Conservation (phyloP, 2,329 filamentous ascomycete species). For the Phialocephala subalpina region DNA sequence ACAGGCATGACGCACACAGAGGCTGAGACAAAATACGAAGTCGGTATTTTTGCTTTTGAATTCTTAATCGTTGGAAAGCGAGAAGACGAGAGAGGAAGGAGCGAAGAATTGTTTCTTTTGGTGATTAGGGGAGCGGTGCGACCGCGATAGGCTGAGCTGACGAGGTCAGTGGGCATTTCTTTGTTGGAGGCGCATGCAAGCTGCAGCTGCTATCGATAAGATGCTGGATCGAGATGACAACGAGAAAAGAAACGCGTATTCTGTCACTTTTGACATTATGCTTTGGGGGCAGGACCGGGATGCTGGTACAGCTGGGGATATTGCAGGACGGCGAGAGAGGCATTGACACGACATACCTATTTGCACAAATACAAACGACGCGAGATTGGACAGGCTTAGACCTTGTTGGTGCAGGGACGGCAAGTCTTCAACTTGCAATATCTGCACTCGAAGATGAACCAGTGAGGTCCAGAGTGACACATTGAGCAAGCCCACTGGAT, state of each 20-base stretch:
- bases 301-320: not conserved
- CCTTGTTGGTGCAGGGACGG: slow-evolving; percentile 56
- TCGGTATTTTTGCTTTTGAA: not conserved
- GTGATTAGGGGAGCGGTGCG: not conserved
- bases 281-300: slow-evolving; percentile 2
- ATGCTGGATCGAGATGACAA: not conserved
- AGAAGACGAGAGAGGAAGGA: not conserved
- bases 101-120: not conserved
- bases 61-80: not conserved
- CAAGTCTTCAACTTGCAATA: slow-evolving; percentile 75
- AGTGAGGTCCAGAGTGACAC: slow-evolving; percentile 70
- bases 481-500: slow-evolving; percentile 72
- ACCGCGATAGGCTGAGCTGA: not conserved
- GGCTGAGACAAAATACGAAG: not conserved
- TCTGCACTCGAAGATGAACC: slow-evolving; percentile 73
- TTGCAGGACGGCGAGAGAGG: slow-evolving; percentile 9
- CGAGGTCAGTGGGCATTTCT: slow-evolving; percentile 3
- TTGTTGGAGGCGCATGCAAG: not conserved
- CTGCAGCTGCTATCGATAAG: not conserved
- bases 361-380: not conserved
- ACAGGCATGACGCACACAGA: not conserved
- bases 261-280: not conserved
- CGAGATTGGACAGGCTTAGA: slow-evolving; percentile 26
- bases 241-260: not conserved
- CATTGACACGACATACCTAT: slow-evolving; percentile 3